Evolutionary conservation across 257 asterid species (phyloP).

Genomic region (Solanum commersonii): DNA sequence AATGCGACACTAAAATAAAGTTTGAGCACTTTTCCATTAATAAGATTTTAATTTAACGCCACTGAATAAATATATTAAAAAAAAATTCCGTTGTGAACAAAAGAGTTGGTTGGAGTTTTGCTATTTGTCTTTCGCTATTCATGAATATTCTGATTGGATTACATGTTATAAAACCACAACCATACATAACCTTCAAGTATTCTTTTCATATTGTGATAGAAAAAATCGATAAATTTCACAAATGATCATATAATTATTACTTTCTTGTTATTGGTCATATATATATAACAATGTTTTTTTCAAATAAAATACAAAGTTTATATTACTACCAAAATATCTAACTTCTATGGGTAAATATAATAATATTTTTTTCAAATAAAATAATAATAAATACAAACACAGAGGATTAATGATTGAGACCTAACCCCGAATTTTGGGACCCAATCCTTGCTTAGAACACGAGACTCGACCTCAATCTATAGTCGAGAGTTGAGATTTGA

Average conservation of each 20-base stretch:
- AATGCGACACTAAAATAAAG: neutral
- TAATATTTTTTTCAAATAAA: no score
- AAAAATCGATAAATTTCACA: no score
- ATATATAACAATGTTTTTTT: neutral
- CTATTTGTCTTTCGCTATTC: neutral
- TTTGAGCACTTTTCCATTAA: neutral
- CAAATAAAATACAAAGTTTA: no score
- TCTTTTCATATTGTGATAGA: no score
- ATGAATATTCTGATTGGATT: neutral
- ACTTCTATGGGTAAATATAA: no score
- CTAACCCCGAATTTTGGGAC: neutral
- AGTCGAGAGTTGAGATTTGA: neutral
- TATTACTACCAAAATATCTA: no score
- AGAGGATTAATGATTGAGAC: neutral
- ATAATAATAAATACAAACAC: neutral
- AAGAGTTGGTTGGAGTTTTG: neutral
- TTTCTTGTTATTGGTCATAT: neutral
- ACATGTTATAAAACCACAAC: neutral
- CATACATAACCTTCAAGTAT: no score
- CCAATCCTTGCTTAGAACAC: no score
- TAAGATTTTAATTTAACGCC: neutral
- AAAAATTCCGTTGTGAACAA: neutral
- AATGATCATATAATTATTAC: neutral
- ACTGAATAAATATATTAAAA: neutral
- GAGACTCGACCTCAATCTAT: neutral